Evolutionary conservation across 2,329 filamentous ascomycete genomes (phyloP), one percentile per base, ranked within the genome.

Genomic region (Arthrobotrys megalospora): DNA sequence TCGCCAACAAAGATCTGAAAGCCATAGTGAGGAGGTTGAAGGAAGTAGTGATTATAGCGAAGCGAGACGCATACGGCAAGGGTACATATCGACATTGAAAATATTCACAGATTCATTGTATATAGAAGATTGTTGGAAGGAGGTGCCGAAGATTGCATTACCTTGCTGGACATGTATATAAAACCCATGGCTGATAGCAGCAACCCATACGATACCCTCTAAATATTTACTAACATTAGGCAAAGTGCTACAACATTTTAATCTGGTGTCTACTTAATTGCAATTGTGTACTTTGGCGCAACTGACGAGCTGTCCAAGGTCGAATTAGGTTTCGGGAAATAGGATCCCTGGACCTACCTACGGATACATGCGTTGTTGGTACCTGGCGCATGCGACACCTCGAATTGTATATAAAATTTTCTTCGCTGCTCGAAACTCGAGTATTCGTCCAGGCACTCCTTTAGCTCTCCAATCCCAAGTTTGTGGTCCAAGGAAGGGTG

Each of bases 321-420:
- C 2, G 24, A 8, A n/a, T 52, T 32, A 10, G 24, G 24, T 3
- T 55, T 28, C 5, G 24, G 24, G 5, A 11, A 53, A n/a, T 2
- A 34, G 16, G 50, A 34, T 34, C 34, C 28, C 14, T 8, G 43
- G 19, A 21, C 1, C 32, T 4, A 2, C 38, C n/a, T 21, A 60
- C 24, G 24, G 24, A 5, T 28, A 28, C 5, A 28, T 60, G 55
- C 55, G 55, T 60, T 60, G 55, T 60, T 60, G 19, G 55, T 43
- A 28, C 24, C 24, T 28, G 24, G 24, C 10, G 6, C 19, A 12
- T n/a, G 34, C 34, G 36, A 38, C 52, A 53, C 16, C 34, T 38
- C 32, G 16, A 60, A 60, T 28, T 43, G 55, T 32, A 38, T 58
- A 58, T 60, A 60, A 60, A 60, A 60, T 41, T 41, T 60, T 60